A percentile compares a stretch with the other conserved stretches of the same genome.
Evolutionary conservation across 192 early-diverging fungal species (phyloP).

Genomic region (Podila horticola): DNA sequence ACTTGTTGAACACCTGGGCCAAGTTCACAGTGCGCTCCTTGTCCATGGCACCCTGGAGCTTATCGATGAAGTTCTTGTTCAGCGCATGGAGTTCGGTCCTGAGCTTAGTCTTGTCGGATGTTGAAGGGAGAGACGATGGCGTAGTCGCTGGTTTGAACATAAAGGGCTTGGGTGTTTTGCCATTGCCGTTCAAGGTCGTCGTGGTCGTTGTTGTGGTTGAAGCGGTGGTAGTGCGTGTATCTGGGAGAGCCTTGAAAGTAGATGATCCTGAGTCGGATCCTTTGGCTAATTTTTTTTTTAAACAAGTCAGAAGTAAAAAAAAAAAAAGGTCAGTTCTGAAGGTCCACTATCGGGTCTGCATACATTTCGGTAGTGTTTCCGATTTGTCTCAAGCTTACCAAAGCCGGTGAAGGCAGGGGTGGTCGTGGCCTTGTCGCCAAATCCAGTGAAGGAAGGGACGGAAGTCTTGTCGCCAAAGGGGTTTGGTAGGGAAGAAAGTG

Average conservation of each 20-base stretch:
- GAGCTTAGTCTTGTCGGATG: neutral
- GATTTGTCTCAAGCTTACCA: too few species aligned
- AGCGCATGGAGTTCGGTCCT: neutral
- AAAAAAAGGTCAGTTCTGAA: too few species aligned
- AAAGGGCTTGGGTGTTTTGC: neutral
- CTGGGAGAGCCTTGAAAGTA: conserved; percentile 3
- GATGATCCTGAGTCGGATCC: neutral
- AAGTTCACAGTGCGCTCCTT: conserved; percentile 8
- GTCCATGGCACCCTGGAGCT: conserved; percentile 2
- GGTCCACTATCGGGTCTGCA: too few species aligned
- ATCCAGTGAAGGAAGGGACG: neutral
- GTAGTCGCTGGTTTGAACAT: neutral
- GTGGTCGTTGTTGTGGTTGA: too few species aligned
- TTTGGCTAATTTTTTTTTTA: too few species aligned
- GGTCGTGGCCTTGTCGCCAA: neutral
- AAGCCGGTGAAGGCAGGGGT: neutral
- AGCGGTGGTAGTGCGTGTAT: neutral
- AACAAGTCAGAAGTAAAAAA: too few species aligned
- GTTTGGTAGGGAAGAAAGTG: neutral
- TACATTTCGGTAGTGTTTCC: too few species aligned
- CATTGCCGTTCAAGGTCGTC: too few species aligned
- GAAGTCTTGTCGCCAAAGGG: neutral
- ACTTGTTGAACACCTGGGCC: conserved; percentile 11
- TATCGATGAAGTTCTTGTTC: conserved; percentile 10
- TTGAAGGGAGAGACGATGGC: neutral